Evolutionary conservation across 371 early-diverging fungal species (phyloP), one percentile per base, ranked within the genome.

Genomic region (Blyttiomyces sp.): DNA sequence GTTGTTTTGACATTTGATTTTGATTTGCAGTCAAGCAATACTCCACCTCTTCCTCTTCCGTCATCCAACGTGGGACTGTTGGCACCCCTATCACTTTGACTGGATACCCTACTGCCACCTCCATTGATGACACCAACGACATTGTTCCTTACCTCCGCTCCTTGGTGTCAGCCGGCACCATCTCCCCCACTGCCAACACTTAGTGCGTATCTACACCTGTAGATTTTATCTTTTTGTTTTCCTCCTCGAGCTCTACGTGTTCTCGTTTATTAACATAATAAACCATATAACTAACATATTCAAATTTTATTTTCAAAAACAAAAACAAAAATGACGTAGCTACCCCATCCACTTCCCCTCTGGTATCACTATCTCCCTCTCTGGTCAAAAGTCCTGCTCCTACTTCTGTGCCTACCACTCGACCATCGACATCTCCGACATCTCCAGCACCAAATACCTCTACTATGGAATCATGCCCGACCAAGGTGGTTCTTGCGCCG

Each of bases 391-490:
- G n/a, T 54, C 55, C 17, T 62, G 62, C 62, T 5, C 4, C 17
- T 27, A 21, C 35, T 62, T 54, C 42, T 63, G 63, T 45, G 63
- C 46, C 9, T 62, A 62, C 35, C 65, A 68, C 45, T 59, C 50
- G 9, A 69, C 69, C 48, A 60, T 59, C 24, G 64, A 43, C 27
- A 44, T 44, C 9, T 43, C 44, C 23, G 31, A 39, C 54, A 16
- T 39, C 26, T 33, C 39, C 56, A 27, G 48, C 24, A 49, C 28
- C 31, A 16, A 53, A n/a, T 63, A 65, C 60, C 30, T 65, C 16
- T 72, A 49, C 57, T 72, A 72, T 53, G 68, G 68, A 27, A 63
- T 72, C 19, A 43, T 68, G 13, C 72, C 72, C 11, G 68, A 68
- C 45, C 56, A 49, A 16, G 33, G 43, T 11, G 48, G 55, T 28